A percentile compares a stretch with the other conserved stretches of the same genome.
Evolutionary conservation across 1,284 basidiomycete species (phyloP).

Genomic region (Moesziomyces sp.): DNA sequence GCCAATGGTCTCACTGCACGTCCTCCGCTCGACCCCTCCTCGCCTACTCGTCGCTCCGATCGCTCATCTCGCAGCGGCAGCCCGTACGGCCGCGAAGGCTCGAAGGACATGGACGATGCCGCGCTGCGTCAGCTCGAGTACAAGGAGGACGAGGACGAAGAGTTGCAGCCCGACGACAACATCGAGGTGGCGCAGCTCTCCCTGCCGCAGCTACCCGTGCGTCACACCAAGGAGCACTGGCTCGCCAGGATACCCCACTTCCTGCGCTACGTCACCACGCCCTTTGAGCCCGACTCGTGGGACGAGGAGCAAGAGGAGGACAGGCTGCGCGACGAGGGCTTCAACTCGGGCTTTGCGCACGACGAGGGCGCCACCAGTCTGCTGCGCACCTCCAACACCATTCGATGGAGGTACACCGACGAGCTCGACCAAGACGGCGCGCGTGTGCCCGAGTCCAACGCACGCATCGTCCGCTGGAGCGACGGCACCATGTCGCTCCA

Average conservation of each 20-base stretch:
- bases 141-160: constrained; percentile 69
- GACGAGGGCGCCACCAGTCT: constrained; percentile 56
- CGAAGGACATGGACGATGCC: constrained; percentile 46
- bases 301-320: constrained; percentile 59
- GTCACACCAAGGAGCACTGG: constrained; percentile 62
- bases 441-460: constrained; percentile 84
- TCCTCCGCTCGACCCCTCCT: constrained; percentile 24
- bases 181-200: constrained; percentile 71
- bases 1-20: constrained; percentile 24
- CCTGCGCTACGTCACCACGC: constrained; percentile 55
- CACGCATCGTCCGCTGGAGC: constrained; percentile 88
- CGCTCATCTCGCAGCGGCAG: constrained; percentile 38
- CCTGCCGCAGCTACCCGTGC: constrained; percentile 56
- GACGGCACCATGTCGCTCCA: constrained; percentile 87
- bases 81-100: constrained; percentile 30
- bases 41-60: constrained; percentile 16
- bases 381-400: constrained; percentile 85
- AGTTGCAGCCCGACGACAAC: constrained; percentile 73
- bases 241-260: constrained; percentile 65
- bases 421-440: constrained; percentile 73
- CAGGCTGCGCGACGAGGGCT: constrained; percentile 69
- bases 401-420: constrained; percentile 88
- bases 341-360: constrained; percentile 70
- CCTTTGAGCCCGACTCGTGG: constrained; percentile 56
- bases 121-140: constrained; percentile 55